These are phyloP conservation scores for Phallus indusiatus DNA, from an alignment of 768 basidiomycete species.

Conservation along the genomic window DNA sequence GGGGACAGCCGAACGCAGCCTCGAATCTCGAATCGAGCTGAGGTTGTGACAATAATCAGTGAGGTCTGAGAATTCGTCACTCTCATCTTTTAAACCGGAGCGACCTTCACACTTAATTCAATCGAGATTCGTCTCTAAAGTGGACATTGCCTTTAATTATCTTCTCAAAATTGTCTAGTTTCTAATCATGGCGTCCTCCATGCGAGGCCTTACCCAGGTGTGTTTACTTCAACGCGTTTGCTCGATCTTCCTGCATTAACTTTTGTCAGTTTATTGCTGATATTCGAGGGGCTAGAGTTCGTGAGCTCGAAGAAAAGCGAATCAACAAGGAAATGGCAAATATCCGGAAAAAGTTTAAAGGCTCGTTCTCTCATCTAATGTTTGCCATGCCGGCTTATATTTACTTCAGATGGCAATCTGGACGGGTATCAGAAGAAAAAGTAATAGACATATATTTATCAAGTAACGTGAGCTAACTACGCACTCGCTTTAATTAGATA, in stretches of 20 bases:
- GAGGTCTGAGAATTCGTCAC: no score
- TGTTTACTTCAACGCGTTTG: constrained; percentile 15
- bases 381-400: background rate
- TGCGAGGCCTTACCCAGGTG: constrained; percentile 91
- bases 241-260: background rate
- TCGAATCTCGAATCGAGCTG: no score
- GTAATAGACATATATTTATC: constrained; percentile 32
- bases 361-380: constrained; percentile 27
- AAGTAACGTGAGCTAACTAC: background rate
- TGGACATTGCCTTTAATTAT: no score
- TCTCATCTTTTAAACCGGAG: no score
- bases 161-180: no score
- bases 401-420: constrained; percentile 59
- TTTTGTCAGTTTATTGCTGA: constrained; percentile 90
- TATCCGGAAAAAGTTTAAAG: constrained; percentile 98
- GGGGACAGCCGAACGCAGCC: no score
- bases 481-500: constrained; percentile 45
- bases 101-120: no score
- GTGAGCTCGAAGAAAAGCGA: constrained; percentile 95
- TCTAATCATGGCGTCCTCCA: constrained; percentile 67
- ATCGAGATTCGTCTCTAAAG: no score
- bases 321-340: constrained; percentile 99
- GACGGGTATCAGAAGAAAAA: constrained; percentile 93
- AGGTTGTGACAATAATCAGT: no score
- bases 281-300: constrained; percentile 90